These are phyloP conservation scores for Trypanosoma caninum DNA, from an alignment of 208 protist species.

Conservation along the genomic window DNA sequence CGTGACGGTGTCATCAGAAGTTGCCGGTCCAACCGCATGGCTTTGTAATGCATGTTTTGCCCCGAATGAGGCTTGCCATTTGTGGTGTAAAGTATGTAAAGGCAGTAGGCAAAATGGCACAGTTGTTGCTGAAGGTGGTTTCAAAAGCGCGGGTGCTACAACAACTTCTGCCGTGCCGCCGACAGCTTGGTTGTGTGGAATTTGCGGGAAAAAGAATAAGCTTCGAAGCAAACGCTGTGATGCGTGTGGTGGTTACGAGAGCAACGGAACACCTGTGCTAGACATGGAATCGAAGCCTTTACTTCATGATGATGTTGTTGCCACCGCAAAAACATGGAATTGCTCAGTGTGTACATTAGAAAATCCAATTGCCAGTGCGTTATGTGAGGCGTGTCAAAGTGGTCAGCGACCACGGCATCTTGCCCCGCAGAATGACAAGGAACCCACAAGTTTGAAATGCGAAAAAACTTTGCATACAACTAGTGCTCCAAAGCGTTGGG, in stretches of 20 bases:
- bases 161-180: background rate
- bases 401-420: conserved; percentile 66
- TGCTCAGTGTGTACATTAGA: conserved; percentile 83
- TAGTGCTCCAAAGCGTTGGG: conserved; percentile 27
- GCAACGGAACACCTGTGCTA: conserved; percentile 43
- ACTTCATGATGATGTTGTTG: background rate
- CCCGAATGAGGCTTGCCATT: conserved; percentile 41
- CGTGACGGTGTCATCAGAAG: background rate
- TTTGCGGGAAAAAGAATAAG: conserved; percentile 56
- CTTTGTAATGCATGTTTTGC: conserved; percentile 63
- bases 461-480: background rate
- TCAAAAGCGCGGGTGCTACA: conserved; percentile 5
- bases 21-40: conserved; percentile 43
- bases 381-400: conserved; percentile 71
- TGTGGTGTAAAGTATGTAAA: conserved; percentile 57
- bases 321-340: conserved; percentile 46
- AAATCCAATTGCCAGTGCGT: conserved; percentile 39
- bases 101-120: conserved; percentile 44
- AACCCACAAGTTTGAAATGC: no score
- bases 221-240: conserved; percentile 36
- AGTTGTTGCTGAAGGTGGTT: conserved; percentile 16
- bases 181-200: conserved; percentile 52
- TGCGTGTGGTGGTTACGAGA: conserved; percentile 61
- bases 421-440: conserved; percentile 19
- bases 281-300: background rate